These are phyloP conservation scores for Solanum tacnaense DNA, from an alignment of 257 asterid genomes.

Conservation along the genomic window DNA sequence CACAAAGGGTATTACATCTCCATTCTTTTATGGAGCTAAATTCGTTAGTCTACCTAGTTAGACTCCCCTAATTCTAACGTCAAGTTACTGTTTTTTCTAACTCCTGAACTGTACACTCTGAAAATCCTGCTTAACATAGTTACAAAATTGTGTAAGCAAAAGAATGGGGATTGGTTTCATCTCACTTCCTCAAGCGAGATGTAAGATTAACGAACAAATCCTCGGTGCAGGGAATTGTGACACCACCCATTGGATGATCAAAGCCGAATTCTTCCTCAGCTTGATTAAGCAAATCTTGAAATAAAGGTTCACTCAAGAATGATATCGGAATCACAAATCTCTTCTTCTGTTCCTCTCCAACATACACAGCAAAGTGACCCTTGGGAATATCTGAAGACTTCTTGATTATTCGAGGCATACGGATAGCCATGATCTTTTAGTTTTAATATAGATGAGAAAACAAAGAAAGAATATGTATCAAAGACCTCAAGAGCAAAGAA, in stretches of 20 bases:
- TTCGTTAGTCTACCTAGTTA: neutral
- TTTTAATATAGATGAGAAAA: neutral
- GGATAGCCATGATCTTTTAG: neutral
- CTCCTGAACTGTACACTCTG: neutral
- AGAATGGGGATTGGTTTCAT: neutral
- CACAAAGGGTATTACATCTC: neutral
- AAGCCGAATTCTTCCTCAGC: neutral
- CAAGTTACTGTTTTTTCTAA: slow-evolving; percentile 1
- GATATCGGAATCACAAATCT: slow-evolving; percentile 24
- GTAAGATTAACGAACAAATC: slow-evolving; percentile 25
- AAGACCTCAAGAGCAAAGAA: neutral
- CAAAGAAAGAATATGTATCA: neutral
- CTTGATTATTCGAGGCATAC: neutral
- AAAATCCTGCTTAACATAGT: neutral
- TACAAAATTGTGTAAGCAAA: neutral
- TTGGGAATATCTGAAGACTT: slow-evolving; percentile 22
- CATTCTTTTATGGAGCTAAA: neutral
- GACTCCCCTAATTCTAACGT: neutral
- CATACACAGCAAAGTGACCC: slow-evolving; percentile 45
- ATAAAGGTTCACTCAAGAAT: neutral
- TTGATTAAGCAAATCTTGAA: neutral
- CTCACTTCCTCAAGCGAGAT: slow-evolving; percentile 7
- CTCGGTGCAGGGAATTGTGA: slow-evolving; percentile 41
- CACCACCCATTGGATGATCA: neutral
- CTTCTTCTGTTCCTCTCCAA: slow-evolving; percentile 27